Conservation (phyloP, 2,329 filamentous ascomycete genomes). For the Diaporthe sp. region DNA sequence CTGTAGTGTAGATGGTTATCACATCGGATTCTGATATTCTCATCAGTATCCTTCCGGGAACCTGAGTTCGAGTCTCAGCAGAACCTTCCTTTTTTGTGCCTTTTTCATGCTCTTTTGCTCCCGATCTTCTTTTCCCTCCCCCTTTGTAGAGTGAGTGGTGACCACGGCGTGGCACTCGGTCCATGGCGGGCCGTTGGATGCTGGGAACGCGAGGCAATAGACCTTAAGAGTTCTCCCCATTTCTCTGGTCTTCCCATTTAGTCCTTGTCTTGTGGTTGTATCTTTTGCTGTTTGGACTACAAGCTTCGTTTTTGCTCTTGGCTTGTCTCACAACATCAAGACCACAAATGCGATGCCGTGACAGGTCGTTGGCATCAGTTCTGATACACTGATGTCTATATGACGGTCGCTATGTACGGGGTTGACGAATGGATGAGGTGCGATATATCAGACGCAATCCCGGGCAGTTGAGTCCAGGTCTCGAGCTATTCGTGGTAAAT, state of each 20-base stretch:
- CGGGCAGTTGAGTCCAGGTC: neutral
- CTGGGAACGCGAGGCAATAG: no score
- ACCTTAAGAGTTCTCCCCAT: no score
- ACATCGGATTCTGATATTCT: slow-evolving; percentile 16
- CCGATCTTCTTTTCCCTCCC: no score
- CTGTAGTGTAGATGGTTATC: slow-evolving; percentile 30
- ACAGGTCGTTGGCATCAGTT: no score
- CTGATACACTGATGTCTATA: neutral
- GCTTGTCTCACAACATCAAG: neutral
- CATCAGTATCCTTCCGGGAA: slow-evolving; percentile 12
- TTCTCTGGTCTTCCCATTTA: no score
- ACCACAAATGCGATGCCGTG: neutral
- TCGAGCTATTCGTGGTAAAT: neutral
- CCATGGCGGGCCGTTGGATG: no score
- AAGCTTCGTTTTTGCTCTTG: neutral
- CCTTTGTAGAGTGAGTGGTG: no score
- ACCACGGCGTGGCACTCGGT: no score
- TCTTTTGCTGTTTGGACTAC: neutral
- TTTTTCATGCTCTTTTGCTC: neutral
- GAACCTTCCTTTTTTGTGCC: neutral
- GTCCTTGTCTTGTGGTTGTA: neutral
- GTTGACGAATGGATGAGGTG: neutral
- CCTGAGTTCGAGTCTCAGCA: slow-evolving; percentile 4
- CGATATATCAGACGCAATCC: neutral
- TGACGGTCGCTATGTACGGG: neutral